These are phyloP conservation scores for Berkeleyomyces basicola DNA, from an alignment of 2,329 filamentous ascomycete genomes.

Conservation along the genomic window DNA sequence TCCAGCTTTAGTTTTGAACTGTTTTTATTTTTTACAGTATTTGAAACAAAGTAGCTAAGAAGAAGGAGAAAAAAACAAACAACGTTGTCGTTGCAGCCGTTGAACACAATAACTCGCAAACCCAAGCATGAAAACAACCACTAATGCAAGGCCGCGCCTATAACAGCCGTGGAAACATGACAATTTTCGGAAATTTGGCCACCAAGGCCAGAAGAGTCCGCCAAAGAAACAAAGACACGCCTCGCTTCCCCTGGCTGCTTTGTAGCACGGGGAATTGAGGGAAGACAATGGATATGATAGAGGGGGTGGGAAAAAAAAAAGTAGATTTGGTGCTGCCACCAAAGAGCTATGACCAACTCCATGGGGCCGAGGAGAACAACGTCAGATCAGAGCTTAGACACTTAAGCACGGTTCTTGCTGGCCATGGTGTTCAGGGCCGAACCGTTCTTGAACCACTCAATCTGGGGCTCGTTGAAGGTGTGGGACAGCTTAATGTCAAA, in stretches of 20 bases:
- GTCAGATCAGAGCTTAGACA: neutral
- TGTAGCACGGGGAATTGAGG: neutral
- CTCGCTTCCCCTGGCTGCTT: neutral
- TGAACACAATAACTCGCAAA: conserved; percentile 6
- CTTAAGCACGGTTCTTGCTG: conserved; percentile 33
- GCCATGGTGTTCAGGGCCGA: conserved; percentile 98
- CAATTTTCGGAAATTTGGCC: neutral
- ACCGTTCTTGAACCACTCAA: conserved; percentile 99
- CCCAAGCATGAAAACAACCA: conserved; percentile 8
- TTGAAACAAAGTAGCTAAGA: conserved; percentile 4
- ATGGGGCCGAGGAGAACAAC: neutral
- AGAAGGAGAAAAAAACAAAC: neutral
- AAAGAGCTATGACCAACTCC: conserved; percentile 2
- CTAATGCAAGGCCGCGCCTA: conserved; percentile 7
- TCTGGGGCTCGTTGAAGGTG: conserved; percentile 96
- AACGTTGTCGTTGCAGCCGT: conserved; percentile 9
- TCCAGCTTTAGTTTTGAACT: neutral
- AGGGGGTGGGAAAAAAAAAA: neutral
- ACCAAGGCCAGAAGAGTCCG: neutral
- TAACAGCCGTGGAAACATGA: conserved; percentile 2
- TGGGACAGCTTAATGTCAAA: conserved; percentile 78
- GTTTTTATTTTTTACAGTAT: conserved; percentile 8
- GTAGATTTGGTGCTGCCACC: neutral
- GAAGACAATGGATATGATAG: neutral
- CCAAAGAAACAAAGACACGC: neutral